Evolutionary conservation across 202 grass and related monocot species (phyloP).

Genomic region (Zizania palustris): DNA sequence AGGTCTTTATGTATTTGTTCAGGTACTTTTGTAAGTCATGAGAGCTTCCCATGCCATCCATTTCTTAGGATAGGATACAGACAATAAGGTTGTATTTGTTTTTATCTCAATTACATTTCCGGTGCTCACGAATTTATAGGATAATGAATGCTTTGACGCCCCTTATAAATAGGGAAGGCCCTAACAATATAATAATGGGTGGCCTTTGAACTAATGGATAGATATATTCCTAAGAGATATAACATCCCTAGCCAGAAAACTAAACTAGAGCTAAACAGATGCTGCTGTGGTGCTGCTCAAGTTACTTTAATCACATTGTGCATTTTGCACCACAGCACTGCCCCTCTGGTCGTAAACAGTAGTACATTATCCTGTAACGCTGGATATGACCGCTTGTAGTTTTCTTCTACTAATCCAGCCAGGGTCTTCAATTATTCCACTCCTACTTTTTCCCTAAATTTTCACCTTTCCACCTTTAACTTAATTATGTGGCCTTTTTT

Average conservation of each 20-base stretch:
- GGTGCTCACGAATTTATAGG: background rate
- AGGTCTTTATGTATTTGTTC: slow-evolving; percentile 73
- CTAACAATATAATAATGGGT: too few species aligned
- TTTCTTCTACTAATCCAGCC: background rate
- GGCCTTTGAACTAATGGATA: too few species aligned
- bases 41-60: slow-evolving; percentile 7
- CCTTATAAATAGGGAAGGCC: background rate
- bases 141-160: background rate
- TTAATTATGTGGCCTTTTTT: slow-evolving; percentile 7
- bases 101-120: background rate
- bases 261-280: too few species aligned
- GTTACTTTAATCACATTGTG: too few species aligned
- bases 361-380: too few species aligned
- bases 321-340: too few species aligned
- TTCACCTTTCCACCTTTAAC: slow-evolving; percentile 1
- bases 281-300: too few species aligned
- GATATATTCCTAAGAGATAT: background rate
- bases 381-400: too few species aligned
- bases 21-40: slow-evolving; percentile 43
- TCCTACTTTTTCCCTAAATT: background rate
- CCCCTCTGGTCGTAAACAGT: too few species aligned
- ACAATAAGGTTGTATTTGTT: background rate
- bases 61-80: background rate
- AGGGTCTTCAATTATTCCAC: background rate
- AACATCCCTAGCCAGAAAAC: too few species aligned